Evolutionary conservation across 306 rosid genomes (phyloP).

Genomic region (Prunus campanulata): DNA sequence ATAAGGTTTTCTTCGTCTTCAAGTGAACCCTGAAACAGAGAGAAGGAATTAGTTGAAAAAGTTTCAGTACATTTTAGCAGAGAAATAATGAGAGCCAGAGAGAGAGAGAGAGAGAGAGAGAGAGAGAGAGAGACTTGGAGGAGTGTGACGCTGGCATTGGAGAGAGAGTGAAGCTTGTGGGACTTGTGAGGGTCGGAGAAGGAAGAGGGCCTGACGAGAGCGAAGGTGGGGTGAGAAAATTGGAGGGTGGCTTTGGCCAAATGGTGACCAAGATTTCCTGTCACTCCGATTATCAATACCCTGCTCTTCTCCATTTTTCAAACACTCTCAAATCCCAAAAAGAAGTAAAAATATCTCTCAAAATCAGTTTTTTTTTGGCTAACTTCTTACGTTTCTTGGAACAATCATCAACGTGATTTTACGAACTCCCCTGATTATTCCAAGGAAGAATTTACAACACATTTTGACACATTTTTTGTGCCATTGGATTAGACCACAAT

Average conservation of each 20-base stretch:
- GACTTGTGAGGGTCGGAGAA: slow-evolving; percentile 52
- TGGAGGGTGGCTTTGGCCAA: slow-evolving; percentile 58
- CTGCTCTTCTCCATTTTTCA: slow-evolving; percentile 34
- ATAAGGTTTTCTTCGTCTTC: slow-evolving; percentile 63
- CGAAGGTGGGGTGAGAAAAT: slow-evolving; percentile 70
- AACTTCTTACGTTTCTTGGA: too few species aligned
- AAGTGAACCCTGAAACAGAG: slow-evolving; percentile 52
- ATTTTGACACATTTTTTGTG: too few species aligned
- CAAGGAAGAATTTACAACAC: too few species aligned
- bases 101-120: background rate
- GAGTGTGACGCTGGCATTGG: slow-evolving; percentile 52
- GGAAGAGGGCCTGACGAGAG: slow-evolving; percentile 55
- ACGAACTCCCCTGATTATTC: too few species aligned
- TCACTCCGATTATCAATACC: slow-evolving; percentile 64
- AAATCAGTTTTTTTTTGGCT: too few species aligned
- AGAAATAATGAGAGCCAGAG: background rate
- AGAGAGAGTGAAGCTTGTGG: slow-evolving; percentile 48
- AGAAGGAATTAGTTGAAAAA: too few species aligned
- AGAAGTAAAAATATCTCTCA: too few species aligned
- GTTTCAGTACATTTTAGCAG: too few species aligned
- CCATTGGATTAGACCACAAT: too few species aligned
- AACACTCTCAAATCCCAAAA: background rate
- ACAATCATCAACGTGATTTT: too few species aligned
- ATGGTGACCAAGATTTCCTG: slow-evolving; percentile 56
- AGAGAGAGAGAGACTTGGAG: slow-evolving; percentile 34